Percentiles rank a stretch among this genome's conserved stretches.
Evolutionary conservation across 192 early-diverging fungal genomes (phyloP).

Genomic region (Coemansia sp.): DNA sequence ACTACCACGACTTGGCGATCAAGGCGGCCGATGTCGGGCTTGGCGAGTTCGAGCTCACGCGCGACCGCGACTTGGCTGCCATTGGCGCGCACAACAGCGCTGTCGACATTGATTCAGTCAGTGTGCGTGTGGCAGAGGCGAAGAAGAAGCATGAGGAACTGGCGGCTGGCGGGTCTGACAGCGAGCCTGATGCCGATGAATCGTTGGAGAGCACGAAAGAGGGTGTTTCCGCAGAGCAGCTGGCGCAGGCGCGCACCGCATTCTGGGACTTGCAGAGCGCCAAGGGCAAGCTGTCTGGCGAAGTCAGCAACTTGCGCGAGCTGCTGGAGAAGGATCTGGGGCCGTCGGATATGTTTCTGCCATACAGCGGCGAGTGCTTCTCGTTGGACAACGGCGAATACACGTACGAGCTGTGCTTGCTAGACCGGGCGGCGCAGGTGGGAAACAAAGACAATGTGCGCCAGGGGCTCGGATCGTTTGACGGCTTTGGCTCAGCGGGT

Average conservation of each 20-base stretch:
- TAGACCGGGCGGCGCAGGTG: slow-evolving; percentile 77
- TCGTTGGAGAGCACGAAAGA: background rate
- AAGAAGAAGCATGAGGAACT: slow-evolving; percentile 14
- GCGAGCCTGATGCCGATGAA: background rate
- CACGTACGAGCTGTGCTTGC: slow-evolving; percentile 79
- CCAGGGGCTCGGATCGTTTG: slow-evolving; percentile 64
- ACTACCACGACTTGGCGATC: slow-evolving; percentile 63
- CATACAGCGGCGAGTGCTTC: slow-evolving; percentile 71
- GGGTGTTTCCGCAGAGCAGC: slow-evolving; percentile 2
- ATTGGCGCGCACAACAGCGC: slow-evolving; percentile 18
- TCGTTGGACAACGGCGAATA: slow-evolving; percentile 63
- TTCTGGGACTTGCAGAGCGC: slow-evolving; percentile 23
- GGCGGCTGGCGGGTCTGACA: background rate
- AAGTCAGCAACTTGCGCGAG: slow-evolving; percentile 54
- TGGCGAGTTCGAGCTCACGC: slow-evolving; percentile 35
- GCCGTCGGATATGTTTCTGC: slow-evolving; percentile 65
- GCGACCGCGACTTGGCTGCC: slow-evolving; percentile 21
- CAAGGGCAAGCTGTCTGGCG: slow-evolving; percentile 25
- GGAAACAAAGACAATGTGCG: slow-evolving; percentile 61
- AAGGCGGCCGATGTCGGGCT: slow-evolving; percentile 55
- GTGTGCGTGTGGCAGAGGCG: slow-evolving; percentile 24
- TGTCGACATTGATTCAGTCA: slow-evolving; percentile 14
- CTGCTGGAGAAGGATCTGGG: slow-evolving; percentile 76
- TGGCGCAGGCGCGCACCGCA: slow-evolving; percentile 23
- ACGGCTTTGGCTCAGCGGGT: slow-evolving; percentile 41